Base-by-base conservation (phyloP, 371 early-diverging fungal species). In the Fennellomyces sp. region DNA sequence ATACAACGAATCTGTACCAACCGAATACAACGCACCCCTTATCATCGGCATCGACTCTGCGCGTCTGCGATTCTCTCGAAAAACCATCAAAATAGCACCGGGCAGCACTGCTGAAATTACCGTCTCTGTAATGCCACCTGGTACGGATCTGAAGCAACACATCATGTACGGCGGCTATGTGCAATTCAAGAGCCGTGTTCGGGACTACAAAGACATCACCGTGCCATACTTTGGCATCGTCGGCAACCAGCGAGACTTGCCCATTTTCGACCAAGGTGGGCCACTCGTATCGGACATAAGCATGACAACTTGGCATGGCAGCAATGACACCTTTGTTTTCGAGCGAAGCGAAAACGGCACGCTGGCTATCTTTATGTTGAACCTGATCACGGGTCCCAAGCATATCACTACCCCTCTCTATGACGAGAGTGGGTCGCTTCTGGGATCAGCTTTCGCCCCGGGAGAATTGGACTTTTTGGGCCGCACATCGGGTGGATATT, bases 141-240 rank as follows among this genome's bases (percentile, higher is more conserved):
- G 23, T 6, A 45, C 45, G 5, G 45, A 45, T 45, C 45, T 78
- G 52, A 53, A 58, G 31, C 45, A 23, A 3, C 52, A 70, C 21
- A 65, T 61, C 27, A 75, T 75, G 64, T 78, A 78, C 28, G 75
- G 79, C 10, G 79, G 79, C 2, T 78, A 61, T 26, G 45, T 76
- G 13, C 29, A 52, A 2, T 15, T 76, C 25, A 55, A 52, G 10
- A 35, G 57, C 23, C 45, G 19, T 5, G 12, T 21, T 25, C 35
- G 61, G 33, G n/a, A n/a, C n/a, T n/a, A n/a, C n/a, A n/a, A 63
- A 49, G 52, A 66, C 38, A 51, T 77, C 39, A 70, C 66, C 10
- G 60, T 88, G 5, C 88, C 88, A 12, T 88, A 86, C 60, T 68
- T 80, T 50, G 88, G 86, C 25, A 57, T 86, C 11, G 65, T 77